phyloP scores from a whole-genome alignment of 139 green algal genomes.

The Pleodorina starrii region DNA sequence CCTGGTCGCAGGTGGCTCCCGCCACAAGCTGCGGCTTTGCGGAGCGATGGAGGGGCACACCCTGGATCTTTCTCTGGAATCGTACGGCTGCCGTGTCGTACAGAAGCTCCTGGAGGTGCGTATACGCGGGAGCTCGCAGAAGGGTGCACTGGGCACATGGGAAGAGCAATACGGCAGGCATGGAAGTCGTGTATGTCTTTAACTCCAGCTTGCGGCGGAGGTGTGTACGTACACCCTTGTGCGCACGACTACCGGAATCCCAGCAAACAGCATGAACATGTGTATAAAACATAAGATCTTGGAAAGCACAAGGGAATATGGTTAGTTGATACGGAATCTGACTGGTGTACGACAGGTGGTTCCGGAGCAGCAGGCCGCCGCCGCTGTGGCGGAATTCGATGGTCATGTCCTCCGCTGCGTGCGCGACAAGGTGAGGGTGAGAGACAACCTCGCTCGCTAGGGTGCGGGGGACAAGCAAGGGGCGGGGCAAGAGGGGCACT shows the following conservation, averaged over 20 bases:
- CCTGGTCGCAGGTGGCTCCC: background rate
- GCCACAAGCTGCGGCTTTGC: conserved; percentile 46
- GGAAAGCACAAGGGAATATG: too few species aligned
- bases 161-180: too few species aligned
- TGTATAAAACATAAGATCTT: too few species aligned
- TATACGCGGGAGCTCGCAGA: background rate
- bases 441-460: too few species aligned
- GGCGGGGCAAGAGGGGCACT: too few species aligned
- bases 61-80: conserved; percentile 26
- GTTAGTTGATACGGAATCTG: too few species aligned
- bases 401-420: conserved; percentile 30
- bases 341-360: background rate
- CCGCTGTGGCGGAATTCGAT: conserved; percentile 32
- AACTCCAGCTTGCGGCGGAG: too few species aligned
- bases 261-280: too few species aligned
- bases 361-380: conserved; percentile 35
- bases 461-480: background rate
- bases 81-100: conserved; percentile 40
- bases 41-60: conserved; percentile 5
- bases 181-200: too few species aligned
- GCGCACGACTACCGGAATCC: background rate
- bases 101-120: conserved; percentile 45
- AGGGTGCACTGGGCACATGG: too few species aligned
- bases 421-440: conserved; percentile 12
- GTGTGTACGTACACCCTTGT: too few species aligned